These are phyloP conservation scores for Thinopyrum obtusiflorum DNA, from an alignment of 202 grass and related monocot species.

Conservation along the genomic window DNA sequence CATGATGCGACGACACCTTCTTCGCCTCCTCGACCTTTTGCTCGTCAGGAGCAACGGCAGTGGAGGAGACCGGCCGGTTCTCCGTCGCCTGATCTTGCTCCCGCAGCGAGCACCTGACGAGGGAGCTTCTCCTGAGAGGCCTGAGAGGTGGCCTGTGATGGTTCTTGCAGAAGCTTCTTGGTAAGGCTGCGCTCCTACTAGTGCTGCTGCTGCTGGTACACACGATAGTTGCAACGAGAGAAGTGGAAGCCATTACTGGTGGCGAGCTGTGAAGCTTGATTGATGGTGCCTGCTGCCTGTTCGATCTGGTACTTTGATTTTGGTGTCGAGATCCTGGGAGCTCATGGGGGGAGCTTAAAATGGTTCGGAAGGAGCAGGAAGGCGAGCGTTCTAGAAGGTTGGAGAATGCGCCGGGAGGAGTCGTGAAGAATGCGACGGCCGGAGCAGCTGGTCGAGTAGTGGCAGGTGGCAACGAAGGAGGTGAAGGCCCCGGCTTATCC, in stretches of 20 bases:
- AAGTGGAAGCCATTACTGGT: constrained; percentile 36
- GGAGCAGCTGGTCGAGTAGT: constrained; percentile 9
- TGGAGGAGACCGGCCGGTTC: constrained; percentile 1
- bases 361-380: not conserved
- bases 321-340: not conserved
- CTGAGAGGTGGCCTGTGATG: not conserved
- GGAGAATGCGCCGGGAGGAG: constrained; percentile 45
- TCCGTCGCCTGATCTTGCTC: constrained; percentile 38
- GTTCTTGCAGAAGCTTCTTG: constrained; percentile 30
- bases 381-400: constrained; percentile 39
- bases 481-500: constrained; percentile 35
- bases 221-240: constrained; percentile 30
- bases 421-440: constrained; percentile 44
- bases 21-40: not conserved
- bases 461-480: constrained; percentile 37
- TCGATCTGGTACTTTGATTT: not conserved
- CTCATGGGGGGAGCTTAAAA: constrained; percentile 28
- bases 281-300: not conserved
- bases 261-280: not conserved
- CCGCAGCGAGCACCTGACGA: constrained; percentile 41
- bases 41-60: constrained; percentile 38
- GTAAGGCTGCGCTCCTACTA: not conserved
- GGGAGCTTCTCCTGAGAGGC: not conserved
- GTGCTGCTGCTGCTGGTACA: not conserved
- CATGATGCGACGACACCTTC: not conserved